Conservation (phyloP, 2,329 filamentous ascomycete species). For the Sordariomycetes sp. region DNA sequence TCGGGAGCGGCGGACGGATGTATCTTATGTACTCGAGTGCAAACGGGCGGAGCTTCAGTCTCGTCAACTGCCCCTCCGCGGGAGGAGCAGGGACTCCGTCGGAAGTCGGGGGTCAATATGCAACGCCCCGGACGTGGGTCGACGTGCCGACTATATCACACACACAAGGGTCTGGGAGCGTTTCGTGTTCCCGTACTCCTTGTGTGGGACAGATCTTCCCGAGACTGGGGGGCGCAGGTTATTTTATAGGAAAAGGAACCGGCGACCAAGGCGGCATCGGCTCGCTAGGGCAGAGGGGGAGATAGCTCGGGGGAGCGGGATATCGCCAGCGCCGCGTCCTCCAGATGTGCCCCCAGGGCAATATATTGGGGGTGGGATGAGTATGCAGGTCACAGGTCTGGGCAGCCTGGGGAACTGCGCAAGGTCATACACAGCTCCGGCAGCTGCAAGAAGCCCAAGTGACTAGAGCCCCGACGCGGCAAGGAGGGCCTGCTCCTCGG, state of each 20-base stretch:
- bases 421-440: neutral
- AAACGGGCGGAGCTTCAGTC: neutral
- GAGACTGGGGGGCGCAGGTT: conserved; percentile 2
- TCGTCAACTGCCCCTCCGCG: neutral
- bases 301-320: neutral
- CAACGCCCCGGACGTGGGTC: neutral
- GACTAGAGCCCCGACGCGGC: neutral
- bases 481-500: neutral
- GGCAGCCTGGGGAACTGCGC: neutral
- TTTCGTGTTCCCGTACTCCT: conserved; percentile 1
- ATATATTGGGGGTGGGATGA: conserved; percentile 2
- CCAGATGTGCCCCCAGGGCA: neutral
- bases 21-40: neutral
- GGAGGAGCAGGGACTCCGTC: neutral
- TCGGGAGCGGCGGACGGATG: neutral
- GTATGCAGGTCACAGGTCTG: conserved; percentile 1
- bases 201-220: neutral
- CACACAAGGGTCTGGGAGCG: neutral
- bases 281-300: neutral
- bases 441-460: neutral
- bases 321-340: neutral
- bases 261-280: neutral
- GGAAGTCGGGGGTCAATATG: neutral
- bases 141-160: neutral
- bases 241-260: neutral